Evolutionary conservation across 768 basidiomycete species (phyloP).

Genomic region (Termitomyces sp.): DNA sequence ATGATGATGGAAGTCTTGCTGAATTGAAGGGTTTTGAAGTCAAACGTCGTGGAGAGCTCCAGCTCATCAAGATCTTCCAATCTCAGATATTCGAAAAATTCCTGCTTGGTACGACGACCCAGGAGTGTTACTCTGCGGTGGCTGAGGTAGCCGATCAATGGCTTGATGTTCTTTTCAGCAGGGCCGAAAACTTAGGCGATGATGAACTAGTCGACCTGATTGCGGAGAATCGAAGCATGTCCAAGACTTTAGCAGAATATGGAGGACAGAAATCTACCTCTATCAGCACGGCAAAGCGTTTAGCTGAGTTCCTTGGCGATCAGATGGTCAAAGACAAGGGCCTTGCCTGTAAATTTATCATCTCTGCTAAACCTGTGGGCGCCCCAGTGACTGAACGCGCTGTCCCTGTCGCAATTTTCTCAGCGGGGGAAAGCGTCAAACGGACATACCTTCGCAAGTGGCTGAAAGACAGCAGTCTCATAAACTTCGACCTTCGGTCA

Average conservation of each 20-base stretch:
- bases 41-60: conserved; percentile 94
- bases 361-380: conserved; percentile 87
- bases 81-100: conserved; percentile 98
- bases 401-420: conserved; percentile 95
- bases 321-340: conserved; percentile 99
- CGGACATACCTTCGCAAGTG: conserved; percentile 89
- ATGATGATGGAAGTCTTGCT: conserved; percentile 95
- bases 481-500: conserved; percentile 84
- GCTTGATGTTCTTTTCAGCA: conserved; percentile 91
- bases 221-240: conserved; percentile 98
- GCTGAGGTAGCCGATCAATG: conserved; percentile 93
- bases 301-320: conserved; percentile 95
- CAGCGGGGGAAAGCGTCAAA: conserved; percentile 89
- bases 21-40: conserved; percentile 99
- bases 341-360: conserved; percentile 97
- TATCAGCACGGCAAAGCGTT: conserved; percentile 90
- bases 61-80: conserved; percentile 99
- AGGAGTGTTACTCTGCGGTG: conserved; percentile 94
- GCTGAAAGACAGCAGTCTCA: conserved; percentile 88
- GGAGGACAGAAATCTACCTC: conserved; percentile 96
- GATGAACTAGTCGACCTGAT: conserved; percentile 97
- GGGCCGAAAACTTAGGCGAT: conserved; percentile 78
- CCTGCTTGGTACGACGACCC: conserved; percentile 84
- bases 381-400: conserved; percentile 97
- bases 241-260: conserved; percentile 93